These are phyloP conservation scores for Biscogniauxia mediterranea DNA, from an alignment of 2,329 filamentous ascomycete species.

Conservation along the genomic window DNA sequence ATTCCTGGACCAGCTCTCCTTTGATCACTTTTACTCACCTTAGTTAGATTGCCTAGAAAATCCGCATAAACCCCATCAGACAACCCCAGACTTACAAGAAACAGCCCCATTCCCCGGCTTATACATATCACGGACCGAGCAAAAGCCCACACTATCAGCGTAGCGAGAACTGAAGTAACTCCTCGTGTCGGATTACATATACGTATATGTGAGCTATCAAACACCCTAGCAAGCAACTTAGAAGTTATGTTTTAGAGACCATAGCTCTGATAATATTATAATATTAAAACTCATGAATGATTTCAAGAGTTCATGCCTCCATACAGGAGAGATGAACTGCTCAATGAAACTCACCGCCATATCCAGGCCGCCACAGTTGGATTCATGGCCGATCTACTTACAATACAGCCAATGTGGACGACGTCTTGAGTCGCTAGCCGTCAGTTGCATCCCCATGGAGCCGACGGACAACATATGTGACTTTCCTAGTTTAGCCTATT, in stretches of 20 bases:
- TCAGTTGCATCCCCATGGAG: neutral
- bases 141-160: neutral
- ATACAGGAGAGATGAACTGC: neutral
- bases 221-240: neutral
- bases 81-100: neutral
- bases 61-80: neutral
- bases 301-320: neutral
- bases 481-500: slow-evolving; percentile 23
- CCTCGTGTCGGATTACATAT: neutral
- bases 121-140: neutral
- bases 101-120: neutral
- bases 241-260: neutral
- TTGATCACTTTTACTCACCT: neutral
- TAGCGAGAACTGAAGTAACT: neutral
- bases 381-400: slow-evolving; percentile 17
- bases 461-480: slow-evolving; percentile 7
- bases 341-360: slow-evolving; percentile 30
- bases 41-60: neutral
- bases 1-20: slow-evolving; percentile 17
- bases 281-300: neutral
- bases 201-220: neutral
- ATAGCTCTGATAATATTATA: too few relatives aligned
- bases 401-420: slow-evolving; percentile 15
- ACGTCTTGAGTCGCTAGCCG: neutral
- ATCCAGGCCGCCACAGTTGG: slow-evolving; percentile 13